Evolutionary conservation across 2,329 filamentous ascomycete species (phyloP), one percentile per base, ranked within the genome.

Genomic region (Teratosphaeria viscida): DNA sequence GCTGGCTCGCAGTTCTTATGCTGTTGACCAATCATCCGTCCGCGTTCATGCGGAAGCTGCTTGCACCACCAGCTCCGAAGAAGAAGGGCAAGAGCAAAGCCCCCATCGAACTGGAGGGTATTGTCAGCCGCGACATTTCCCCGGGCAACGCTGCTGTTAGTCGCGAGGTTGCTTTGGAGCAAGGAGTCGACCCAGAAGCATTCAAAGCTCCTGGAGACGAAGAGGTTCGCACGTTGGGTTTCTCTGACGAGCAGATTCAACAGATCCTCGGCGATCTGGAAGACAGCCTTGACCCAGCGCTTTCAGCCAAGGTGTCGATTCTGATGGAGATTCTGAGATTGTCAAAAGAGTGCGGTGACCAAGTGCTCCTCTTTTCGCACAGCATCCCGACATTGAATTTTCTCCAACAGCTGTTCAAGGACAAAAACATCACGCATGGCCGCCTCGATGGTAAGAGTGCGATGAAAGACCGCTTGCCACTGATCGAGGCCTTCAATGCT

Each of bases 311-410:
- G 68, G 81, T 87, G 6, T 67, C 77, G 12, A 76, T 92, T 5
- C 75, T 95, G n/a, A 74, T 84, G 52, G 74, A 80, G 54, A 92
- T 96, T 56, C 72, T 96, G 0, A 77, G 86, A 26, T 80, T 86
- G 63, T 86, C 86, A 6, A 81, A 80, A 47, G 70, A 70, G 1
- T 73, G 78, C 0, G 79, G 80, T 0, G 92, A 96, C 71, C 91
- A 91, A 67, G 82, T 91, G 1, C 78, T 96, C 0, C 76, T 96
- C 0, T 96, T 96, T 68, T 89, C 87, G 0, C 87, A 90, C 58
- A 88, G 85, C 14, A 77, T 90, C 11, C 75, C 77, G 0, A 88
- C 87, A 0, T 76, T 96, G 5, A 70, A 91, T 65, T 92, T 86
- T 65, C 76, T 96, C 0, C 80, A 85, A 56, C 65, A 74, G 0